Evolutionary conservation across 1,284 basidiomycete species (phyloP).

Genomic region (Mycena sp.): DNA sequence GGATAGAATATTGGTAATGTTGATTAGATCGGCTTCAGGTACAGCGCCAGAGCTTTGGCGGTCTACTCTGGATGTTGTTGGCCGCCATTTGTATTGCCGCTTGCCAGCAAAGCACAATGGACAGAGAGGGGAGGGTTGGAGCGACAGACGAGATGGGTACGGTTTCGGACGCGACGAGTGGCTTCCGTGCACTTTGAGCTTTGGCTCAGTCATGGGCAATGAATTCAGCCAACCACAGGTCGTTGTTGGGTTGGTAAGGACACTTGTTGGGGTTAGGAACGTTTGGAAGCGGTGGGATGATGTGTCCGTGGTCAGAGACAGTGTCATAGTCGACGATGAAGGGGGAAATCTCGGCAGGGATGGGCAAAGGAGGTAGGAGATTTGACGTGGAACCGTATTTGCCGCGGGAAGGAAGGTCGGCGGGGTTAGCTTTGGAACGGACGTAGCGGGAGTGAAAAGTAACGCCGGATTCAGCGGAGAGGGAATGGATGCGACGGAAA

Average conservation of each 20-base stretch:
- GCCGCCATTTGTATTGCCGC: neutral
- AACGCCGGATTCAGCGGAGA: neutral
- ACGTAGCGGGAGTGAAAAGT: slow-evolving; percentile 40
- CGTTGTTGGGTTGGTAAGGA: neutral
- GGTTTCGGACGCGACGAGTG: neutral
- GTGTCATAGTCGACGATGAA: slow-evolving; percentile 30
- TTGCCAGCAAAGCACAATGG: neutral
- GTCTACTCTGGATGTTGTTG: neutral
- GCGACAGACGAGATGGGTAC: neutral
- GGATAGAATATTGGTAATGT: neutral
- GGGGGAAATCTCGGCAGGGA: neutral
- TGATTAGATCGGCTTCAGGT: neutral
- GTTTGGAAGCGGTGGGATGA: slow-evolving; percentile 21
- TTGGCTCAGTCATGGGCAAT: neutral
- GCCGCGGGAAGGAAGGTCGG: slow-evolving; percentile 1
- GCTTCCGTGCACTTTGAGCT: neutral
- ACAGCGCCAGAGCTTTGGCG: too few species aligned
- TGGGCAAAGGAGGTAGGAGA: neutral
- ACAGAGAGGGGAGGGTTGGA: neutral
- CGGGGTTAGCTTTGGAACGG: slow-evolving; percentile 27
- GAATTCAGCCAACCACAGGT: neutral
- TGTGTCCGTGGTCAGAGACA: slow-evolving; percentile 23
- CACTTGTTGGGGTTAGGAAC: neutral
- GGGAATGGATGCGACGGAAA: slow-evolving; percentile 35
- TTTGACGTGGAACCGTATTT: neutral